phyloP scores from a whole-genome alignment of 176 grass and related monocot genomes.

The Elymus sibiricus region DNA sequence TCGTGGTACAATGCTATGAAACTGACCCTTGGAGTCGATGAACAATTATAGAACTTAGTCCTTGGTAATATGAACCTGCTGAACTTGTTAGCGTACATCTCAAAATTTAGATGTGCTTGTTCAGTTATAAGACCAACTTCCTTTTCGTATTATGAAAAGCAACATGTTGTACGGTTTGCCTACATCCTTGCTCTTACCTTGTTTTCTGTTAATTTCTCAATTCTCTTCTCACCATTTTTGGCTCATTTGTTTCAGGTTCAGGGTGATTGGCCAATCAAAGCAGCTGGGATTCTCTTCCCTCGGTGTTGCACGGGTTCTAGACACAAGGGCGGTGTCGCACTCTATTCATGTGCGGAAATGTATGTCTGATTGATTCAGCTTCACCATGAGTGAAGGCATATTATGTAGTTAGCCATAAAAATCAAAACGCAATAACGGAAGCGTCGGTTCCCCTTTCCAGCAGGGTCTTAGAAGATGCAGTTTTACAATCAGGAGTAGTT shows the following conservation, averaged over 20 bases:
- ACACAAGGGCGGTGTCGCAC: not conserved
- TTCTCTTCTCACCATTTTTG: slow-evolving; percentile 17
- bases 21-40: not conserved
- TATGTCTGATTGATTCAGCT: slow-evolving; percentile 9
- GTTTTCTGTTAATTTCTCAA: not conserved
- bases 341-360: not conserved
- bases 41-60: not conserved
- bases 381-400: slow-evolving; percentile 6
- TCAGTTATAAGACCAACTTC: not conserved
- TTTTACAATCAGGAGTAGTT: slow-evolving; percentile 3
- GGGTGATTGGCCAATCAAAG: slow-evolving; percentile 2
- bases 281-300: not conserved
- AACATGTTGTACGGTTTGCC: not conserved
- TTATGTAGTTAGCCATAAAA: slow-evolving; percentile 6
- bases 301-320: not conserved
- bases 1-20: too few relatives aligned
- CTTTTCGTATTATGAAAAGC: not conserved
- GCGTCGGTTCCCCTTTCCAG: not conserved
- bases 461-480: slow-evolving; percentile 6
- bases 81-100: not conserved
- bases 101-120: not conserved
- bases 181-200: not conserved
- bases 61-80: not conserved
- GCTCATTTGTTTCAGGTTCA: slow-evolving; percentile 27
- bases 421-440: not conserved